Percentiles rank a stretch among this genome's conserved stretches.
Evolutionary conservation across 2,329 filamentous ascomycete genomes (phyloP).

Genomic region (Chrysosporium queenslandicum): DNA sequence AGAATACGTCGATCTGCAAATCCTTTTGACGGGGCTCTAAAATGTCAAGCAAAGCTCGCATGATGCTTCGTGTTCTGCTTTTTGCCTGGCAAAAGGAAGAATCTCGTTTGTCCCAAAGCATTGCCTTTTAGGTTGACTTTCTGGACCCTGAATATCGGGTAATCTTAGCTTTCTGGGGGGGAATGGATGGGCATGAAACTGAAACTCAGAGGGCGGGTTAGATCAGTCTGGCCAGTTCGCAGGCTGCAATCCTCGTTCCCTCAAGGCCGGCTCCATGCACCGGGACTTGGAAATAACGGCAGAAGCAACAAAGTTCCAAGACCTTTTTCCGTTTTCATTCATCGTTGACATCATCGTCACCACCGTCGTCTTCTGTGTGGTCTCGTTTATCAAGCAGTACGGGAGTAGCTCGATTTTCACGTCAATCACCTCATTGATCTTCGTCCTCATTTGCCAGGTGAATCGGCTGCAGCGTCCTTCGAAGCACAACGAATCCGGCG

Average conservation of each 20-base stretch:
- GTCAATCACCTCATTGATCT: neutral
- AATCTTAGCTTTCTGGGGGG: conserved; percentile 4
- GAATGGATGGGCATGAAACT: neutral
- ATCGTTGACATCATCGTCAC: conserved; percentile 1
- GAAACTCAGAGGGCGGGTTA: neutral
- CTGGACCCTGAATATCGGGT: conserved; percentile 8
- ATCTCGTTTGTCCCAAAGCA: neutral
- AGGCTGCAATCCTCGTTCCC: neutral
- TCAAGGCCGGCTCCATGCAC: neutral
- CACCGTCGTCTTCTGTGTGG: neutral
- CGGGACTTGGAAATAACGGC: neutral
- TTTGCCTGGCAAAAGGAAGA: no score
- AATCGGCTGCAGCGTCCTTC: neutral
- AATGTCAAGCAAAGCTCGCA: no score
- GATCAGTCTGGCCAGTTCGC: conserved; percentile 1
- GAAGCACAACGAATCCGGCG: neutral
- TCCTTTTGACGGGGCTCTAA: neutral
- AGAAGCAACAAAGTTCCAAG: neutral
- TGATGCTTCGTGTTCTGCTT: no score
- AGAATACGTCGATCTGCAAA: conserved; percentile 1
- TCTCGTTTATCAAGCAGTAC: neutral
- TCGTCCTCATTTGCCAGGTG: neutral
- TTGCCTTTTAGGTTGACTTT: conserved; percentile 5
- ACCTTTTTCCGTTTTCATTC: conserved; percentile 2
- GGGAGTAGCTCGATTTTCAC: neutral